Conservation (phyloP, 164 flowering plant genomes). For the Stephania cephalantha region DNA sequence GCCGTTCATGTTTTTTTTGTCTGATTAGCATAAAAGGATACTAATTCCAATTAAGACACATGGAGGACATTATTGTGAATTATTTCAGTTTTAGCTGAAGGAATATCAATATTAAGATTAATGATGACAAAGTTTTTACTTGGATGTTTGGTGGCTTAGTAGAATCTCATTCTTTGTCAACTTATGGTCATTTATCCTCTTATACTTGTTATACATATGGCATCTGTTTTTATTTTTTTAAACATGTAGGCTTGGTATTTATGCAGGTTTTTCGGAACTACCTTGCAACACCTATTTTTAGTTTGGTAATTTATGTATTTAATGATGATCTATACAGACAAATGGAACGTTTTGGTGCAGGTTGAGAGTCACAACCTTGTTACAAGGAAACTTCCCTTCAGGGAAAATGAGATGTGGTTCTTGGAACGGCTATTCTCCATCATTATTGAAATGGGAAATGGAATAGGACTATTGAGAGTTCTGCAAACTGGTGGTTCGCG, state of each 20-base stretch:
- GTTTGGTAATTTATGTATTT: background rate
- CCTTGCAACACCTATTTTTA: background rate
- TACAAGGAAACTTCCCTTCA: constrained; percentile 10
- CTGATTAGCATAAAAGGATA: too few relatives aligned
- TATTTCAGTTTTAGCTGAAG: too few relatives aligned
- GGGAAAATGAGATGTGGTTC: constrained; percentile 16
- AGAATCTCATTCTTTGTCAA: background rate
- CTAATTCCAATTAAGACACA: too few relatives aligned
- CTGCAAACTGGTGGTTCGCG: constrained; percentile 19
- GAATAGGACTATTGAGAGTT: constrained; percentile 21
- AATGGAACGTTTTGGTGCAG: constrained; percentile 11
- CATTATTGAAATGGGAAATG: constrained; percentile 25
- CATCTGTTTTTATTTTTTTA: background rate
- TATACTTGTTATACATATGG: background rate
- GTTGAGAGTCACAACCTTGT: constrained; percentile 13
- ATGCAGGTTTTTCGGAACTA: background rate
- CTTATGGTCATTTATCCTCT: background rate
- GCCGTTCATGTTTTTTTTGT: too few relatives aligned
- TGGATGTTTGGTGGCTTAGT: background rate
- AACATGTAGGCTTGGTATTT: background rate
- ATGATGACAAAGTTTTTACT: too few relatives aligned
- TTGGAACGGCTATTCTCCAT: constrained; percentile 13
- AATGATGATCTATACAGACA: background rate
- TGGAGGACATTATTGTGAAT: too few relatives aligned
- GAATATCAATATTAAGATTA: too few relatives aligned